These are phyloP conservation scores for Malus asiatica DNA, from an alignment of 306 rosid genomes.

Conservation along the genomic window DNA sequence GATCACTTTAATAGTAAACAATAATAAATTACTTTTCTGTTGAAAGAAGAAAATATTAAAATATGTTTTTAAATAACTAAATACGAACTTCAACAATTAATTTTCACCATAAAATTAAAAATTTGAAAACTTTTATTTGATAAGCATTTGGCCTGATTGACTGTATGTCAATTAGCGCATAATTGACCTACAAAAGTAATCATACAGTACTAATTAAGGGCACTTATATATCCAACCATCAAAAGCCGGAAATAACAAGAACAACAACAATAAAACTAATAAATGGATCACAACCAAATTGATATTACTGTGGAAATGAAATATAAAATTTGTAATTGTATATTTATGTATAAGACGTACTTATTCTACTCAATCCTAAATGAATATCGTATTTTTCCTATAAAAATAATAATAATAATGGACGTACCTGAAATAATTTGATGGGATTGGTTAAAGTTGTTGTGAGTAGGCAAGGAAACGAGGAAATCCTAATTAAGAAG, in stretches of 20 bases:
- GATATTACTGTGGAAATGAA: no score
- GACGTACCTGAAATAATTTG: conserved; percentile 6
- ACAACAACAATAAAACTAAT: not conserved
- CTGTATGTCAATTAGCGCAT: not conserved
- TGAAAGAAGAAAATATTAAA: no score
- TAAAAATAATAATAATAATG: no score
- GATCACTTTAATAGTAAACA: not conserved
- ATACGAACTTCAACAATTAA: not conserved
- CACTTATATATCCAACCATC: not conserved
- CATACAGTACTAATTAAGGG: not conserved
- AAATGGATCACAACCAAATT: no score
- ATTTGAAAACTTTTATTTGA: not conserved
- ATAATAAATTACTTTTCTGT: no score
- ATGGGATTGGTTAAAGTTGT: not conserved
- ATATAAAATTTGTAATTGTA: not conserved
- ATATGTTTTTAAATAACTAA: not conserved
- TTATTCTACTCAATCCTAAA: no score
- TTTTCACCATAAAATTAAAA: not conserved
- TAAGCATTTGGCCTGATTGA: not conserved
- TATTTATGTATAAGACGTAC: not conserved
- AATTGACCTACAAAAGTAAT: not conserved
- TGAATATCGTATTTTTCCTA: no score
- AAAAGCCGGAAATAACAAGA: not conserved
- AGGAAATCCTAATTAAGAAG: conserved; percentile 45
- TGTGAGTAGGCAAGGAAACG: not conserved